phyloP scores from a whole-genome alignment of 768 basidiomycete species.

The Butyriboletus loyo region DNA sequence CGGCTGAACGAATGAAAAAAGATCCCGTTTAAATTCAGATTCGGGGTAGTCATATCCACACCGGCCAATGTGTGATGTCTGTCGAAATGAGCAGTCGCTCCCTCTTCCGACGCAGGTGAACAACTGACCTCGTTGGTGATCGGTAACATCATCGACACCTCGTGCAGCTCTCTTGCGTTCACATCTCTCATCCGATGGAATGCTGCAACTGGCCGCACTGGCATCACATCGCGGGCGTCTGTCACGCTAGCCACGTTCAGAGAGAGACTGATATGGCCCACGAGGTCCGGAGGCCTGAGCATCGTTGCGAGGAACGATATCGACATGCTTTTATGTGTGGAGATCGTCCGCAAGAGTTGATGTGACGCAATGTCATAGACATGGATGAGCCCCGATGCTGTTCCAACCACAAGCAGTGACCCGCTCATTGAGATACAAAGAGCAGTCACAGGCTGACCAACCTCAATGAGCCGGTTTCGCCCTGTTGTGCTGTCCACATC shows the following conservation, averaged over 20 bases:
- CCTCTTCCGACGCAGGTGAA: neutral
- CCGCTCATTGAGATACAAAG: conserved; percentile 76
- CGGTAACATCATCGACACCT: conserved; percentile 62
- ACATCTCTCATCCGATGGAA: conserved; percentile 74
- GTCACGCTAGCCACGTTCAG: conserved; percentile 35
- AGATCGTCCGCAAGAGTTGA: conserved; percentile 81
- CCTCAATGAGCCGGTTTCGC: conserved; percentile 62
- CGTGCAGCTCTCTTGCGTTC: conserved; percentile 66
- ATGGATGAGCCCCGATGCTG: conserved; percentile 65
- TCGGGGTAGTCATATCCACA: conserved; percentile 40
- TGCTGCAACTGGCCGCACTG: conserved; percentile 60
- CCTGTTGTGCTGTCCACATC: conserved; percentile 46
- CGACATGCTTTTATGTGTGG: conserved; percentile 60
- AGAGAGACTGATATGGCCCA: conserved; percentile 71
- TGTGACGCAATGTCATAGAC: conserved; percentile 89
- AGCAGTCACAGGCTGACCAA: conserved; percentile 67
- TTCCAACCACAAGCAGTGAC: conserved; percentile 80
- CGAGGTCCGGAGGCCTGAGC: conserved; percentile 82
- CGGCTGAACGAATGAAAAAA: conserved; percentile 61
- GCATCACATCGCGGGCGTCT: conserved; percentile 53
- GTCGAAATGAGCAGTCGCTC: neutral
- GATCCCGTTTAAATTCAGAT: conserved; percentile 62
- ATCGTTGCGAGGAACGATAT: conserved; percentile 77
- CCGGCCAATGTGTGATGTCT: conserved; percentile 17
- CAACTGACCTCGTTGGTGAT: conserved; percentile 40